These are phyloP conservation scores for Ogataea naganishii DNA, from an alignment of 805 yeast species.

Conservation along the genomic window DNA sequence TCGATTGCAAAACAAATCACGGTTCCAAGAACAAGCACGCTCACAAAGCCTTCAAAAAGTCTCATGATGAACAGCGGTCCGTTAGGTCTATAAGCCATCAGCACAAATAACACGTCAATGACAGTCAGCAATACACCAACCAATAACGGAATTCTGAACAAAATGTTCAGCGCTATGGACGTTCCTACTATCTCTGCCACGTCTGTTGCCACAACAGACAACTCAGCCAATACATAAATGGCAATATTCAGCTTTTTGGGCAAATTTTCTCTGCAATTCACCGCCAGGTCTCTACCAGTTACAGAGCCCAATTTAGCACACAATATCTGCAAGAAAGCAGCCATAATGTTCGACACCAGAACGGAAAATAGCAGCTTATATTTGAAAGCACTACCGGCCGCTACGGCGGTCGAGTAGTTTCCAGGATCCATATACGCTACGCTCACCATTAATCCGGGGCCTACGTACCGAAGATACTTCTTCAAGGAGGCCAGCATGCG, in stretches of 20 bases:
- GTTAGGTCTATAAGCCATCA: conserved; percentile 80
- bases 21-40: conserved; percentile 68
- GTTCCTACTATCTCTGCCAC: conserved; percentile 98
- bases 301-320: conserved; percentile 89
- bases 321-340: conserved; percentile 76
- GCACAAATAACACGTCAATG: conserved; percentile 74
- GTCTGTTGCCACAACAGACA: conserved; percentile 92
- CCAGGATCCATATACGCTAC: conserved; percentile 99
- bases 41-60: conserved; percentile 74
- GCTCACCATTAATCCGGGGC: conserved; percentile 92
- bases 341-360: conserved; percentile 73
- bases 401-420: conserved; percentile 89
- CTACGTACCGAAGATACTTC: conserved; percentile 46
- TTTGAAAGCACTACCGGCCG: conserved; percentile 84
- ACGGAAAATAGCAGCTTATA: conserved; percentile 74
- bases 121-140: conserved; percentile 82
- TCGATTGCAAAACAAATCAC: conserved; percentile 81
- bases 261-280: conserved; percentile 71
- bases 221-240: conserved; percentile 73
- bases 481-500: conserved; percentile 7
- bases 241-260: conserved; percentile 50
- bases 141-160: conserved; percentile 71
- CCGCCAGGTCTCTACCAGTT: conserved; percentile 88
- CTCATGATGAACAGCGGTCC: conserved; percentile 75
- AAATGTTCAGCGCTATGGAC: conserved; percentile 82